phyloP scores from a whole-genome alignment of 345 rosid species.

The Excoecaria agallocha region DNA sequence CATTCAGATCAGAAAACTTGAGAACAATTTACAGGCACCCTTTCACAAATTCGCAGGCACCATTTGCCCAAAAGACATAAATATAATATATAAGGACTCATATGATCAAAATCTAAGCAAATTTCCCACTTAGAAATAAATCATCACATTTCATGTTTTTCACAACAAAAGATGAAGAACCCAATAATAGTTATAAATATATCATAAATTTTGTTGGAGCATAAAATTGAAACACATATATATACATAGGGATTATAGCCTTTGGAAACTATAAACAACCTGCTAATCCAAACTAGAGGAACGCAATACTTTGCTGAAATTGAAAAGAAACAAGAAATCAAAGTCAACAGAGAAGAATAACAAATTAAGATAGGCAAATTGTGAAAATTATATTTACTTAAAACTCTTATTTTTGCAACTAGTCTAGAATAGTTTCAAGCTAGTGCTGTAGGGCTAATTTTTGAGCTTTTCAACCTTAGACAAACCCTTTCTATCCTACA shows the following conservation, averaged over 20 bases:
- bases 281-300: constrained; percentile 89
- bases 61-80: neutral
- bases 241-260: constrained; percentile 88
- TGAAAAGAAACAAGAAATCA: constrained; percentile 10
- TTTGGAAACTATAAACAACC: constrained; percentile 90
- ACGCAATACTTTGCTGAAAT: constrained; percentile 88
- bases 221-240: neutral
- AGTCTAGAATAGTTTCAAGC: constrained; percentile 96
- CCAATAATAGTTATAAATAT: neutral
- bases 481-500: constrained; percentile 64
- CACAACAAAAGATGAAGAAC: neutral
- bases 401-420: constrained; percentile 88
- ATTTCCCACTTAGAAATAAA: constrained; percentile 4
- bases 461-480: constrained; percentile 67
- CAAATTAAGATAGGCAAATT: constrained; percentile 2
- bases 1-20: too few relatives aligned
- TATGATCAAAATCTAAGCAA: neutral
- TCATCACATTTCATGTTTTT: neutral
- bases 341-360: constrained; percentile 11
- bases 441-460: constrained; percentile 71
- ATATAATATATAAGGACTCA: neutral
- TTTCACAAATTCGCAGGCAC: neutral
- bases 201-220: neutral
- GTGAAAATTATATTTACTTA: constrained; percentile 55
- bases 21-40: too few relatives aligned